Conservation (phyloP, 2,329 filamentous ascomycete genomes). For the Pseudocercospora musae region DNA sequence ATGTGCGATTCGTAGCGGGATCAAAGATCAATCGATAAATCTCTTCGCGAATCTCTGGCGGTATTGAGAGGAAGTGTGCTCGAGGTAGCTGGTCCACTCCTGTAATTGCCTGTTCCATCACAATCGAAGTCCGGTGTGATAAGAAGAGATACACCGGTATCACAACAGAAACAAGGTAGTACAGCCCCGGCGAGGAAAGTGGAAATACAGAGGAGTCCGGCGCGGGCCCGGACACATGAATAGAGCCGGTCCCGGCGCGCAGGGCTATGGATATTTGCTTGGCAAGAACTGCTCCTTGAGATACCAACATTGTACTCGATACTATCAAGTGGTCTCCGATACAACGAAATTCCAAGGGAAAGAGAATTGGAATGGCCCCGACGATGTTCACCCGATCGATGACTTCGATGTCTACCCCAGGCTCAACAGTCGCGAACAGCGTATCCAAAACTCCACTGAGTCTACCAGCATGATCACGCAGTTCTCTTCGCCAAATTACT, state of each 20-base stretch:
- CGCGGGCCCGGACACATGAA: background rate
- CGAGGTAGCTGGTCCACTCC: conserved; percentile 1
- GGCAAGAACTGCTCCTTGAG: background rate
- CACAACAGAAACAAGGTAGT: background rate
- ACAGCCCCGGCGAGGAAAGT: background rate
- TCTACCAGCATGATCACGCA: too few relatives aligned
- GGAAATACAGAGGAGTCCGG: background rate
- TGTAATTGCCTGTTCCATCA: background rate
- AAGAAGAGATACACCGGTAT: too few relatives aligned
- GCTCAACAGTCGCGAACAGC: conserved; percentile 13
- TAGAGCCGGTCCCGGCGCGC: too few relatives aligned
- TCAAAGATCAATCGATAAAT: conserved; percentile 36
- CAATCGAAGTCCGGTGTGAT: background rate
- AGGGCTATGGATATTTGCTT: background rate
- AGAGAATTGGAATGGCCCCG: conserved; percentile 2
- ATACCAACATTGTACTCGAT: too few relatives aligned
- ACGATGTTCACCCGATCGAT: conserved; percentile 17
- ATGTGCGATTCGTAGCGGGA: conserved; percentile 30
- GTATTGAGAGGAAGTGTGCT: conserved; percentile 27
- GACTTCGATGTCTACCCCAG: conserved; percentile 13
- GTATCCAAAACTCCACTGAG: conserved; percentile 3
- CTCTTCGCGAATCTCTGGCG: conserved; percentile 38
- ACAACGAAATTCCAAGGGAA: too few relatives aligned
- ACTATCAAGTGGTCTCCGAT: too few relatives aligned
- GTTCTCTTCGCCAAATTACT: too few relatives aligned